These are phyloP conservation scores for Neurospora crassa DNA, from an alignment of 2,329 filamentous ascomycete species.

Conservation along the genomic window DNA sequence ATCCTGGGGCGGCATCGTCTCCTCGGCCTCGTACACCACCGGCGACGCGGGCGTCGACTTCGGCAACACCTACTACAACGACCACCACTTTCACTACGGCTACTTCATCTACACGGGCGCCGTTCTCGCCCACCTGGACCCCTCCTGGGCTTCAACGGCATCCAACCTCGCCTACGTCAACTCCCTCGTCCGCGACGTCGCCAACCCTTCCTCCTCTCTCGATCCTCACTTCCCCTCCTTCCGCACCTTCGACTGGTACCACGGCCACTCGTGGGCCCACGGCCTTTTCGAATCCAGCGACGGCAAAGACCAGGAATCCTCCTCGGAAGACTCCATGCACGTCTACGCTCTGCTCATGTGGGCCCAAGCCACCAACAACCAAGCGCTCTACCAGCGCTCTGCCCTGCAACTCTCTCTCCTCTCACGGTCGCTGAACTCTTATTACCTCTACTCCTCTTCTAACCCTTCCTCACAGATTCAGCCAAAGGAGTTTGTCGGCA, in stretches of 20 bases:
- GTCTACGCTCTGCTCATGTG: constrained; percentile 89
- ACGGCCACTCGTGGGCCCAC: constrained; percentile 90
- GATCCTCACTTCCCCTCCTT: constrained; percentile 75
- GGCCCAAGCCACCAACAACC: constrained; percentile 69
- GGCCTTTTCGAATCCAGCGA: constrained; percentile 61
- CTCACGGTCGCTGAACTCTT: constrained; percentile 61
- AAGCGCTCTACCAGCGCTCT: constrained; percentile 33
- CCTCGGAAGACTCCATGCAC: constrained; percentile 82
- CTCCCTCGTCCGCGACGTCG: constrained; percentile 69
- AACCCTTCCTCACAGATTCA: constrained; percentile 48
- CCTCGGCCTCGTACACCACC: constrained; percentile 60
- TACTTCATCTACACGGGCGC: constrained; percentile 87
- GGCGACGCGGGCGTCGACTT: constrained; percentile 69
- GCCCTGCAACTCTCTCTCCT: constrained; percentile 79
- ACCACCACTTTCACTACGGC: constrained; percentile 69
- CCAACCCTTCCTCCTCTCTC: constrained; percentile 58
- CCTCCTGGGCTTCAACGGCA: constrained; percentile 64
- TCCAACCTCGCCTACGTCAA: constrained; percentile 65
- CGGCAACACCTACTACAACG: constrained; percentile 80
- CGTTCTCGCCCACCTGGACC: constrained; percentile 70
- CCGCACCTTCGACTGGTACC: constrained; percentile 85
- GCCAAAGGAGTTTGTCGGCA: constrained; percentile 67
- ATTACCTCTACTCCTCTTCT: constrained; percentile 68
- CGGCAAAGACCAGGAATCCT: constrained; percentile 79
- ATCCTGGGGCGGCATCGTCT: constrained; percentile 74